Percentiles rank a stretch among this genome's conserved stretches.
Evolutionary conservation across 2,329 filamentous ascomycete species (phyloP).

Genomic region (Ophiostoma novo-ulmi): DNA sequence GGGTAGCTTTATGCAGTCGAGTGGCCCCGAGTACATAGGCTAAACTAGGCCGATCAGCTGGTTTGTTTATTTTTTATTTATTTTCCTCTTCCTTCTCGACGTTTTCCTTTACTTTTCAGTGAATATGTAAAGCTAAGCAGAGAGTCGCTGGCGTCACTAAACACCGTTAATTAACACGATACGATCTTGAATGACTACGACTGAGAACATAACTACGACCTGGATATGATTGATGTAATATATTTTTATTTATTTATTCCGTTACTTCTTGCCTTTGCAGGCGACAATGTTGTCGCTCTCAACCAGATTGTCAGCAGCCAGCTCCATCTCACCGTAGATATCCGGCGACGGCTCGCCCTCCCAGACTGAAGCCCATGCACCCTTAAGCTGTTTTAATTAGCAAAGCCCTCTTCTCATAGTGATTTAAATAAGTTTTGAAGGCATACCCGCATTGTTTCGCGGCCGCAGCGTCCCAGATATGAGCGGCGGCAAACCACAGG

Average conservation of each 20-base stretch:
- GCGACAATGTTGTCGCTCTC: neutral
- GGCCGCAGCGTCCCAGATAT: neutral
- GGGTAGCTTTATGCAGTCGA: neutral
- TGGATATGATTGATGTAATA: neutral
- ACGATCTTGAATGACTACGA: neutral
- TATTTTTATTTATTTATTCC: neutral
- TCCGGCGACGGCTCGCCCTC: neutral
- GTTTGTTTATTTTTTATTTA: neutral
- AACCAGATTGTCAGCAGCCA: neutral
- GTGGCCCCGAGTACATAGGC: neutral
- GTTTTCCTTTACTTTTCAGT: neutral
- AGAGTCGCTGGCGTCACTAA: too few species aligned
- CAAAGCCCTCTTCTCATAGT: neutral
- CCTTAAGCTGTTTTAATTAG: neutral
- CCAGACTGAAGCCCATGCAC: neutral
- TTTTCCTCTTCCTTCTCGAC: neutral
- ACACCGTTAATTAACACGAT: neutral
- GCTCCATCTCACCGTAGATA: conserved; percentile 1
- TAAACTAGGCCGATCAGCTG: too few species aligned
- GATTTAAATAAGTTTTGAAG: neutral
- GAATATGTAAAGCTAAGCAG: too few species aligned
- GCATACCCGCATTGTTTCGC: neutral
- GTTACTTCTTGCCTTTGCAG: neutral
- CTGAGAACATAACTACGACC: neutral
- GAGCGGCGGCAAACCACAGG: neutral